Percentiles rank a stretch among this genome's conserved stretches.
phyloP scores from a whole-genome alignment of 441 rosid genomes.

The Dalechampia spathulata region DNA sequence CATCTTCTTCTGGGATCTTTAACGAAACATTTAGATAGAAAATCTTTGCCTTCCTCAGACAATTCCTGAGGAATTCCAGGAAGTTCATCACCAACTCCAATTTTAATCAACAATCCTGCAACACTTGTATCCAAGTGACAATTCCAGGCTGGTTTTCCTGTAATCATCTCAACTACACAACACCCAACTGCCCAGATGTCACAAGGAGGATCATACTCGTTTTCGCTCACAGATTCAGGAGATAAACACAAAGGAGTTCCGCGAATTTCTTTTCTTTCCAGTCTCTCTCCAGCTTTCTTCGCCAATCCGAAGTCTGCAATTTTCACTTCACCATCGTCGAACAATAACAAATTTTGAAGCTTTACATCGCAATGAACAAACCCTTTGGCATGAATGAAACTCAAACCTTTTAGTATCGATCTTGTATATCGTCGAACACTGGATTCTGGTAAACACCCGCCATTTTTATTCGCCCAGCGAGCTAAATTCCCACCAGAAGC shows the following conservation, averaged over 20 bases:
- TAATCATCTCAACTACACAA: slow-evolving; percentile 66
- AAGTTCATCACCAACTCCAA: slow-evolving; percentile 52
- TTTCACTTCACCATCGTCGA: slow-evolving; percentile 44
- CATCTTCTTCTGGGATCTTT: slow-evolving; percentile 63
- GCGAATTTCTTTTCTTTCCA: slow-evolving; percentile 31
- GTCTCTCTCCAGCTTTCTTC: slow-evolving; percentile 30
- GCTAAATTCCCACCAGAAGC: slow-evolving; percentile 72
- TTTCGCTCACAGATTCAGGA: slow-evolving; percentile 74
- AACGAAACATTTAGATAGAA: slow-evolving; percentile 51
- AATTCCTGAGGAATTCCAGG: slow-evolving; percentile 47
- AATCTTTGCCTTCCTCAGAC: slow-evolving; percentile 63
- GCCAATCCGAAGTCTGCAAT: slow-evolving; percentile 85
- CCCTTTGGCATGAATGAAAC: slow-evolving; percentile 53
- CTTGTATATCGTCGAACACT: slow-evolving; percentile 32
- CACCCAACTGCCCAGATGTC: slow-evolving; percentile 95
- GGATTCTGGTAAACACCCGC: slow-evolving; percentile 41
- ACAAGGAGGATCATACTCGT: slow-evolving; percentile 49
- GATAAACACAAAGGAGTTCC: slow-evolving; percentile 86
- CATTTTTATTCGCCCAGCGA: slow-evolving; percentile 33
- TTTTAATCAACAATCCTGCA: slow-evolving; percentile 44
- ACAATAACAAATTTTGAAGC: slow-evolving; percentile 59
- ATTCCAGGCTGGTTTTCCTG: slow-evolving; percentile 66
- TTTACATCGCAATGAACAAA: slow-evolving; percentile 81
- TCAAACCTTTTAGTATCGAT: slow-evolving; percentile 55
- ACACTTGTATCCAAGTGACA: slow-evolving; percentile 23